phyloP scores from a whole-genome alignment of 108 stramenopile genomes.

The Discostella stelligeroides region DNA sequence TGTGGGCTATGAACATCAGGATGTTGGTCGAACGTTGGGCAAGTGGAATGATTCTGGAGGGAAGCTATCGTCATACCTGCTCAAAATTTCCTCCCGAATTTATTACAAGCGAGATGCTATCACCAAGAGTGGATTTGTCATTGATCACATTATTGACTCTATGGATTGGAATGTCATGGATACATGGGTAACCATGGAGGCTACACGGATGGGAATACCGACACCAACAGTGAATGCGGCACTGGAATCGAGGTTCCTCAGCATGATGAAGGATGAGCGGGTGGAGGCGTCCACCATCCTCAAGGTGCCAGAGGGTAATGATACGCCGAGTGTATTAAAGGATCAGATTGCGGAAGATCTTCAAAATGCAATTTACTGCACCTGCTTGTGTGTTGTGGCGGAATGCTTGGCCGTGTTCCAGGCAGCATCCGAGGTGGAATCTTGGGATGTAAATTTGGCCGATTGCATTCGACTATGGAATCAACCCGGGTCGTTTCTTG shows the following conservation, averaged over 20 bases:
- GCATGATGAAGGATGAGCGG: conserved; percentile 78
- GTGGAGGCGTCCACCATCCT: conserved; percentile 62
- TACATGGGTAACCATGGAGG: conserved; percentile 89
- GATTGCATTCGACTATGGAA: conserved; percentile 92
- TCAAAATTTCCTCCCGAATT: conserved; percentile 86
- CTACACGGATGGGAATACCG: conserved; percentile 79
- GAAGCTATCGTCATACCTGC: conserved; percentile 65
- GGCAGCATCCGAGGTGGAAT: conserved; percentile 72
- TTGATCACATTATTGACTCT: conserved; percentile 81
- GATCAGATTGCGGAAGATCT: conserved; percentile 84
- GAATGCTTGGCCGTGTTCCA: conserved; percentile 90
- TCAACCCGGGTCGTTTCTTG: conserved; percentile 91
- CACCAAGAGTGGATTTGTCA: conserved; percentile 57
- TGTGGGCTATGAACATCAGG: conserved; percentile 74
- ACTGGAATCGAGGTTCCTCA: conserved; percentile 86
- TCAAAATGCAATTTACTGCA: conserved; percentile 84
- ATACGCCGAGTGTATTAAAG: conserved; percentile 69
- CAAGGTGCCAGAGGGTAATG: conserved; percentile 55
- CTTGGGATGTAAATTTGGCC: conserved; percentile 85
- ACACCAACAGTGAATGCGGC: conserved; percentile 85
- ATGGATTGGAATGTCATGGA: conserved; percentile 91
- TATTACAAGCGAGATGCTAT: conserved; percentile 77
- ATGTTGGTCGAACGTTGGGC: conserved; percentile 71
- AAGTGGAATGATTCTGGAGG: conserved; percentile 76
- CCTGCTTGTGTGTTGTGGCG: conserved; percentile 92